A percentile compares a stretch with the other conserved stretches of the same genome.
These are phyloP conservation scores for Coniella lustricola DNA, from an alignment of 2,329 filamentous ascomycete genomes.

Conservation along the genomic window DNA sequence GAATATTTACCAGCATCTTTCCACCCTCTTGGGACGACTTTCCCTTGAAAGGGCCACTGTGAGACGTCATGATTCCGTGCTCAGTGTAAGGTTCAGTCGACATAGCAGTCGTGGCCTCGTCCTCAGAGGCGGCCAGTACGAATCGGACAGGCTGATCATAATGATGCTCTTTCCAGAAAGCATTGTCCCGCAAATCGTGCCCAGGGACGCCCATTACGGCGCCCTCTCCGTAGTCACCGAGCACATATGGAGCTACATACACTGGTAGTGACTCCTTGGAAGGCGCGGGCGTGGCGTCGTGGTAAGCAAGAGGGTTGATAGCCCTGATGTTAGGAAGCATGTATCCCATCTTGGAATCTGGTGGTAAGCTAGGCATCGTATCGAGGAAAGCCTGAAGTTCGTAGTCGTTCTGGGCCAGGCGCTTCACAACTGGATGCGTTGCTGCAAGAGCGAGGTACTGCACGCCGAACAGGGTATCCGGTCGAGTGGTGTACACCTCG, in stretches of 20 bases:
- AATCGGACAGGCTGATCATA: slow-evolving; percentile 52
- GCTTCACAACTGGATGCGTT: slow-evolving; percentile 60
- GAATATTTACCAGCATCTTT: slow-evolving; percentile 49
- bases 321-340: slow-evolving; percentile 54
- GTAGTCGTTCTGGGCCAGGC: slow-evolving; percentile 51
- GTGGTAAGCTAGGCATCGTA: slow-evolving; percentile 47
- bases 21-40: slow-evolving; percentile 57
- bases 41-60: slow-evolving; percentile 59
- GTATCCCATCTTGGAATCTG: slow-evolving; percentile 61
- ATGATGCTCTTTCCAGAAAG: slow-evolving; percentile 71
- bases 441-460: slow-evolving; percentile 77
- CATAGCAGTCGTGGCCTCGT: slow-evolving; percentile 37
- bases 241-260: slow-evolving; percentile 77
- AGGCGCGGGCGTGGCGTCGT: slow-evolving; percentile 41
- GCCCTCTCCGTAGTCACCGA: slow-evolving; percentile 78
- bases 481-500: slow-evolving; percentile 75
- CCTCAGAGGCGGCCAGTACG: slow-evolving; percentile 50
- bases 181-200: slow-evolving; percentile 71
- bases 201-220: slow-evolving; percentile 90
- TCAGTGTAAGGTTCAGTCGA: slow-evolving; percentile 51
- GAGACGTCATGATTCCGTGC: slow-evolving; percentile 60
- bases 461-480: slow-evolving; percentile 80
- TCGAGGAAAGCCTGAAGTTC: slow-evolving; percentile 63
- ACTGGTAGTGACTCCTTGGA: slow-evolving; percentile 58
- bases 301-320: slow-evolving; percentile 57